Percentiles rank a stretch among this genome's conserved stretches.
phyloP scores from a whole-genome alignment of 345 rosid genomes.

The Dimocarpus longan region DNA sequence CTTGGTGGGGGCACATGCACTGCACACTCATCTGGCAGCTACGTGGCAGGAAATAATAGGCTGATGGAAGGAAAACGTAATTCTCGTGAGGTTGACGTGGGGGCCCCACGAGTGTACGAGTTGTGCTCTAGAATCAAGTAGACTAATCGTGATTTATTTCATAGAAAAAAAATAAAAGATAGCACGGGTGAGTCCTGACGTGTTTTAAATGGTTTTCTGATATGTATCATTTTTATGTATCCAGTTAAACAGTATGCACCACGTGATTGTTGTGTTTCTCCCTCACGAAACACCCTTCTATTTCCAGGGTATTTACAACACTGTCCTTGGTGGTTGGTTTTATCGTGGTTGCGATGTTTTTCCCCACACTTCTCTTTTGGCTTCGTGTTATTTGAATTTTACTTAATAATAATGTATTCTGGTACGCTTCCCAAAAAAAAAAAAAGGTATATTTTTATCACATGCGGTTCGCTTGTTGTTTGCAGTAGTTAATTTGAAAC shows the following conservation, averaged over 20 bases:
- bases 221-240: no score
- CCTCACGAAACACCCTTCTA: constrained; percentile 3
- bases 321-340: neutral
- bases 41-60: constrained; percentile 19
- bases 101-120: neutral
- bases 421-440: no score
- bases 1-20: constrained; percentile 12
- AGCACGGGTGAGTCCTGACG: neutral
- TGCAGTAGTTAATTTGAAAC: no score
- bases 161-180: no score
- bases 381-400: no score
- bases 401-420: no score
- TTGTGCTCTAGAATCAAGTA: neutral
- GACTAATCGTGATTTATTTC: neutral
- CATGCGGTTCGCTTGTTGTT: no score
- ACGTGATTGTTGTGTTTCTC: neutral
- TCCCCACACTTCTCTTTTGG: neutral
- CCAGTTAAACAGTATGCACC: neutral
- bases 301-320: neutral
- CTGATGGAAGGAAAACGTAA: neutral
- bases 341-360: no score
- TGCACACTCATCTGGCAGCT: neutral
- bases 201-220: neutral
- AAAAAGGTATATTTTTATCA: no score
- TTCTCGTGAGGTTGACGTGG: constrained; percentile 16